A percentile compares a stretch with the other conserved stretches of the same genome.
Conservation (phyloP, 805 yeast genomes). For the Ascoidea tarda region DNA sequence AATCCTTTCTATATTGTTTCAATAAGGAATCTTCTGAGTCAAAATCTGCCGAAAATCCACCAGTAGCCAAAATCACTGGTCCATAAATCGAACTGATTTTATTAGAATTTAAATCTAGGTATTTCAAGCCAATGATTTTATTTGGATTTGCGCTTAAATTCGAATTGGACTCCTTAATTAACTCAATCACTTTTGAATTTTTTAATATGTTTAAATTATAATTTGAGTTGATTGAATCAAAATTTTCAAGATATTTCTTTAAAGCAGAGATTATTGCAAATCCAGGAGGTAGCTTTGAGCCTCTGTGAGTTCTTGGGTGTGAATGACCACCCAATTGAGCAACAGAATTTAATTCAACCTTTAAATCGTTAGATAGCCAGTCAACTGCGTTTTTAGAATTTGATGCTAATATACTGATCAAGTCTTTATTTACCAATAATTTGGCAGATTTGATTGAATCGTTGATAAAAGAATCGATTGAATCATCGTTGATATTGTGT, state of each 20-base stretch:
- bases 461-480: constrained; percentile 15
- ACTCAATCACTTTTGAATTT: constrained; percentile 23
- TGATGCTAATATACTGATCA: constrained; percentile 16
- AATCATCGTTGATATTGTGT: constrained; percentile 13
- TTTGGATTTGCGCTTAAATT: constrained; percentile 3
- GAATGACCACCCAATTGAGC: constrained; percentile 27
- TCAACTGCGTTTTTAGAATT: constrained; percentile 20
- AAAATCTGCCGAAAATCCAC: constrained; percentile 37
- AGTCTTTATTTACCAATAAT: constrained; percentile 6
- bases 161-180: constrained; percentile 15
- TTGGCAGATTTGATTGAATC: constrained; percentile 24
- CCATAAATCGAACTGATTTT: constrained; percentile 16
- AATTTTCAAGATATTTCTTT: constrained; percentile 21
- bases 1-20: constrained; percentile 30
- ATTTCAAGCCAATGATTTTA: constrained; percentile 28
- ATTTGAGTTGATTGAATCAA: neutral
- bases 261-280: constrained; percentile 38
- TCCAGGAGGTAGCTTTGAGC: constrained; percentile 42
- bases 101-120: constrained; percentile 17
- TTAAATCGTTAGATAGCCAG: constrained; percentile 19
- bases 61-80: constrained; percentile 38
- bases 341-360: constrained; percentile 20
- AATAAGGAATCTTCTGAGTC: constrained; percentile 22
- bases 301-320: constrained; percentile 25
- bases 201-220: constrained; percentile 23